These are phyloP conservation scores for Xylariaceae sp. DNA, from an alignment of 2,329 filamentous ascomycete genomes.

Conservation along the genomic window DNA sequence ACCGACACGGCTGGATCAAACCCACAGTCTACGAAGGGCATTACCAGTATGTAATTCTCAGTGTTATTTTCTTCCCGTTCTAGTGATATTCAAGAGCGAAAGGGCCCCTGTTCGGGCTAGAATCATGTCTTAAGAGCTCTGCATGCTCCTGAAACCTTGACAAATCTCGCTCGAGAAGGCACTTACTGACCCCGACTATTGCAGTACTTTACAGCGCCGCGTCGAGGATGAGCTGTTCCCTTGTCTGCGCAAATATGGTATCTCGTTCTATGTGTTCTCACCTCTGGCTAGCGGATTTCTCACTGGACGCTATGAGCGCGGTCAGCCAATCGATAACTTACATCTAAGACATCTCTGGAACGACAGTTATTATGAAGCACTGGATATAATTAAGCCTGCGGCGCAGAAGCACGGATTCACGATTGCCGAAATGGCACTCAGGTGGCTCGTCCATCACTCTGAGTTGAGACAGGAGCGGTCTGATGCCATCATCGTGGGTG, in stretches of 20 bases:
- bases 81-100: no score
- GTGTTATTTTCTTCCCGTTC: no score
- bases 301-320: conserved; percentile 20
- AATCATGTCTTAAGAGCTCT: no score
- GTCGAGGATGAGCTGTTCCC: conserved; percentile 53
- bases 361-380: conserved; percentile 17
- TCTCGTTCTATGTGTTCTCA: conserved; percentile 54
- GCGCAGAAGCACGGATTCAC: conserved; percentile 44
- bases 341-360: conserved; percentile 19
- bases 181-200: no score
- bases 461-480: conserved; percentile 38
- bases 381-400: conserved; percentile 37
- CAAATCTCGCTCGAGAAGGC: no score
- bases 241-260: conserved; percentile 48
- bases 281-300: conserved; percentile 25
- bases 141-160: no score
- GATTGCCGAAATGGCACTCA: conserved; percentile 49
- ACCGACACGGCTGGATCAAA: conserved; percentile 48
- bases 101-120: no score
- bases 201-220: conserved; percentile 48
- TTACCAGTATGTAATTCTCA: no score
- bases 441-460: conserved; percentile 50
- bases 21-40: conserved; percentile 56
- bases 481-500: conserved; percentile 48
- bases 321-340: not conserved